Evolutionary conservation across 2,329 filamentous ascomycete genomes (phyloP), one percentile per base, ranked within the genome.

Genomic region (Tolypocladium amazonense): DNA sequence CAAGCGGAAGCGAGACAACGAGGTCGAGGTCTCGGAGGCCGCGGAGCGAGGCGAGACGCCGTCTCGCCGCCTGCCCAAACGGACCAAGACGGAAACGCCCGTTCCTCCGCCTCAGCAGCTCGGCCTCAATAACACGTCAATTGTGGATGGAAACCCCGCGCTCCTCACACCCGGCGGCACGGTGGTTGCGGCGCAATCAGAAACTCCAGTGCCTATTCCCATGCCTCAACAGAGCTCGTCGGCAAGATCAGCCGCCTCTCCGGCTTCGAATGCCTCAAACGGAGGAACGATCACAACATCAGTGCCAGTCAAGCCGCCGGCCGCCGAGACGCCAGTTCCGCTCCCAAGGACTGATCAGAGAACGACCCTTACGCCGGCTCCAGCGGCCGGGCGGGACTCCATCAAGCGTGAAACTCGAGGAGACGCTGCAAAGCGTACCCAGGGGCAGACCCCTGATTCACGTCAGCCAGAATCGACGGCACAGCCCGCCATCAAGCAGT

Each of bases 41-140:
- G 57, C 61, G 4, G 72, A 73, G 30, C 30, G 54, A 45, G 33
- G 55, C 57, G 62, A 65, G 45, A 66, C 69, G 23, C 65, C 70
- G 5, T 59, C 68, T n/a, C 73, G 70, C 39, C 78, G 78, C 37
- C 75, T 73, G 59, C 60, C 72, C 33, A 84, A 84, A 67, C 77
- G 81, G 39, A 79, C 73, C 63, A 84, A 84, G 69, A 83, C 78
- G 30, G 82, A 84, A 68, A 84, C 82, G 18, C 82, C 81, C 14
- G 75, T 84, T 37, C 81, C 79, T 56, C 77, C 77, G 50, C 76
- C 76, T 18, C 71, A 74, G 33, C 75, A 75, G 39, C 70, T 66
- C 35, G 65, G 64, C 27, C 64, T 71, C 63, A 65, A 66, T 66
- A 66, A 72, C 45, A 64, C 62, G 20, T 64, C 67, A 25, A 65